Conservation (phyloP, 2,329 filamentous ascomycete species). For the Pestalotiopsis sp. region DNA sequence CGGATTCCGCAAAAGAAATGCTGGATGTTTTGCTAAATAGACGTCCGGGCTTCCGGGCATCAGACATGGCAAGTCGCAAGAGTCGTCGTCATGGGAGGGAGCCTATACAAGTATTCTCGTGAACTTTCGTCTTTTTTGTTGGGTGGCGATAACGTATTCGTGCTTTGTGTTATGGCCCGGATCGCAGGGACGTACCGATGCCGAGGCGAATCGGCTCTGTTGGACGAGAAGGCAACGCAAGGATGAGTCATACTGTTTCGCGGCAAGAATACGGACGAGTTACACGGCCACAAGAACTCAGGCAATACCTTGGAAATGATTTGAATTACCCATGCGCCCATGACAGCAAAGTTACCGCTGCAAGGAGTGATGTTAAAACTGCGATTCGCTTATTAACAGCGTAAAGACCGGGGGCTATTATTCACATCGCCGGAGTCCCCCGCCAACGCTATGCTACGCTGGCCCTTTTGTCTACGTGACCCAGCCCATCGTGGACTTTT, state of each 20-base stretch:
- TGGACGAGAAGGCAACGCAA: not conserved
- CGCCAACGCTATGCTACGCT: too few relatives aligned
- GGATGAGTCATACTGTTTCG: not conserved
- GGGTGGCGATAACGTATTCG: not conserved
- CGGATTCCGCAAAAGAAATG: not conserved
- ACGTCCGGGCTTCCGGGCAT: not conserved
- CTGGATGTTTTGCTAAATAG: not conserved
- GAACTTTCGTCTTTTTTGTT: not conserved
- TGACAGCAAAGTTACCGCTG: too few relatives aligned
- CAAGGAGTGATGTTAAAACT: too few relatives aligned
- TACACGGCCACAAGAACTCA: not conserved
- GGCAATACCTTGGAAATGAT: not conserved
- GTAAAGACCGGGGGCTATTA: too few relatives aligned
- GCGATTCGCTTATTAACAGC: too few relatives aligned
- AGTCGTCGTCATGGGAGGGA: slow-evolving; percentile 5
- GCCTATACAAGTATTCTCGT: not conserved
- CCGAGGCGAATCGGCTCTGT: not conserved
- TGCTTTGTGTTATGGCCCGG: not conserved
- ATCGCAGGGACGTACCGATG: not conserved
- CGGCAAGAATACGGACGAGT: not conserved
- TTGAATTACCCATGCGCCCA: not conserved
- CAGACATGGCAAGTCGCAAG: not conserved
- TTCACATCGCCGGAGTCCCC: too few relatives aligned
- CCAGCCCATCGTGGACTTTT: too few relatives aligned
- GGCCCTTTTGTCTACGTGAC: too few relatives aligned